Base-by-base conservation (phyloP, 345 rosid species). In the Eucalyptus curtisii region DNA sequence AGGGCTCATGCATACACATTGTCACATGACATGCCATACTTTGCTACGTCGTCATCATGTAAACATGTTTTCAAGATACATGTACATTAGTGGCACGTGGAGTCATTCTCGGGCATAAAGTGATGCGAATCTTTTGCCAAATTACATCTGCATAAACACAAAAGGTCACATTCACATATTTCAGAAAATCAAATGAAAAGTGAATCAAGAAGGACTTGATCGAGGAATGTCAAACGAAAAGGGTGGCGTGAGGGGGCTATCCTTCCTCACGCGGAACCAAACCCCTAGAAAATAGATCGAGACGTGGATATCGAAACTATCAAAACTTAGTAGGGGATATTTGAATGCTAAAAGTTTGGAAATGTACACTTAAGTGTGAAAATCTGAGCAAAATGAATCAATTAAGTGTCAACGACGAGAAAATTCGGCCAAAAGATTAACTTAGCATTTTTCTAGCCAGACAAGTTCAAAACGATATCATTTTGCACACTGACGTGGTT, bases 401-500 rank as follows among this genome's bases (percentile, higher is more conserved):
- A 1, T 8, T 3, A 20, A 52, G 5, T 52, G 0, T 8, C 0
- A 52, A 20, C 0, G 25, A 20, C 10, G 0, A 19, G 24, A 1
- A 52, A 52, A 52, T 52, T 1, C 0, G 5, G 0, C 8, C 10
- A 52, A 20, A 52, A 52, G 10, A 52, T 10, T 52, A 20, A 52
- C 57, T 20, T 52, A 52, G 57, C 25, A 20, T 52, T 52, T 52
- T 52, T 52, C 57, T 8, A 52, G 25, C 10, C 1, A 52, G 0
- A 45, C 57, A 52, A 52, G 25, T 52, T 52, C 57, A 52, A 52
- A 52, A 52, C 0, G 2, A 52, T 2, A 52, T 52, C 2, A 0
- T 20, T 52, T 52, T 20, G 25, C 5, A 52, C 7, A 52, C 1
- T 3, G 1, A 52, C 0, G 1, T 52, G 5, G 10, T 20, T 52